Evolutionary conservation across 2,329 filamentous ascomycete genomes (phyloP).

Genomic region (Pleomassaria siparia): DNA sequence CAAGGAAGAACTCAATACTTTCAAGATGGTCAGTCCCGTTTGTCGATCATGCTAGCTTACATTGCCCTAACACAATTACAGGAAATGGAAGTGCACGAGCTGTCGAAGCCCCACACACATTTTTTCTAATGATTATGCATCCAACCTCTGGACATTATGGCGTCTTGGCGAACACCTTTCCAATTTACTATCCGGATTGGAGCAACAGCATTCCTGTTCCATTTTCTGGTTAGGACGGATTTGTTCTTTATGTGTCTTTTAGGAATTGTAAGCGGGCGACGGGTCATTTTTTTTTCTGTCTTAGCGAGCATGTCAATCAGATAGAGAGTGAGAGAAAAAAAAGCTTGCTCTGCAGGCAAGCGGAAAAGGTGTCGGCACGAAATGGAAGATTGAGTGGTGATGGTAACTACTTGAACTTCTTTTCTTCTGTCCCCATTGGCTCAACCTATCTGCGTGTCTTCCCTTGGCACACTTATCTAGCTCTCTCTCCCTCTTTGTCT

Average conservation of each 20-base stretch:
- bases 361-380: conserved; percentile 22
- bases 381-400: conserved; percentile 9
- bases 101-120: conserved; percentile 98
- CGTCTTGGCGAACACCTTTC: conserved; percentile 45
- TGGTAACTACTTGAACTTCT: conserved; percentile 17
- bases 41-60: neutral
- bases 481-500: neutral
- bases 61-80: conserved; percentile 51
- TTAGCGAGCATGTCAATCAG: conserved; percentile 45
- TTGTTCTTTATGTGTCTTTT: conserved; percentile 30
- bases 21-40: conserved; percentile 83
- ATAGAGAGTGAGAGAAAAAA: conserved; percentile 34
- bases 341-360: conserved; percentile 14
- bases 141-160: conserved; percentile 42
- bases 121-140: conserved; percentile 78
- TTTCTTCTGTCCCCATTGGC: conserved; percentile 32
- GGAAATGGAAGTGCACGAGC: conserved; percentile 99
- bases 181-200: conserved; percentile 38
- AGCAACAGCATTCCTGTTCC: conserved; percentile 44
- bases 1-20: conserved; percentile 98
- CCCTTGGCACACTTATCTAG: conserved; percentile 18
- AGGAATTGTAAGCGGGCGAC: conserved; percentile 15
- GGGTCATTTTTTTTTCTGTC: conserved; percentile 30
- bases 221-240: conserved; percentile 46
- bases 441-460: conserved; percentile 23